Evolutionary conservation across 768 basidiomycete genomes (phyloP), one percentile per base, ranked within the genome.

Genomic region (Tylopilus rubrobrunneus): DNA sequence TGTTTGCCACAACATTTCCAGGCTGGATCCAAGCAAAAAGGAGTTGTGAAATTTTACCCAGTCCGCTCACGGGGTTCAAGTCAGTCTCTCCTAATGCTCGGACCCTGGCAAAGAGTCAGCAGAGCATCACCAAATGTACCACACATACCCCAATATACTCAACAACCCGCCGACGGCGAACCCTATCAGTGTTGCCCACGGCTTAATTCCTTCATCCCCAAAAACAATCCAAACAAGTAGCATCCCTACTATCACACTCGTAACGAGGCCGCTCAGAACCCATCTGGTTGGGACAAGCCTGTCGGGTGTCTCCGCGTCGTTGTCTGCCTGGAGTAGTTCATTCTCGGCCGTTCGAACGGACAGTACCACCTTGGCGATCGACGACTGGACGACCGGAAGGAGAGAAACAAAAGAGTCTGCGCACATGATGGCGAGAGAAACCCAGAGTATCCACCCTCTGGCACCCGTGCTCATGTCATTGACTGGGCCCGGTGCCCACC

Each of bases 401-500:
- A 98, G 82, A 10, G 92, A 92, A 36, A 98, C 79, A 55, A 98
- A 69, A 49, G 87, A 87, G 71, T 98, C 96, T 34, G 92, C 82
- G 68, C 87, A 92, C 96, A 98, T 98, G 63, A 96, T 89, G 5
- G 94, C 95, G 34, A 98, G 78, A 1, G 93, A 89, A 21, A 86
- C 80, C 96, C 96, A 98, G n/a, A 98, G 81, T 51, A 96, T 93
- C 92, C 92, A 96, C 33, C 92, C 92, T 48, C 95, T 82, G n/a
- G 93, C 86, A 40, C 96, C 96, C 55, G 79, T 78, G 5, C 85
- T 78, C 80, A 93, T 92, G 60, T 92, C 89, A 1, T 86, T 84
- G 6, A 96, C 92, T 9, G 89, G 84, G 5, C 94, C 96, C 43
- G 96, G 93, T 0, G 96, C 95, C 96, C 96, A 98, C 11, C 90